These are phyloP conservation scores for Areca catechu DNA, from an alignment of 176 grass and related monocot species.

Conservation along the genomic window DNA sequence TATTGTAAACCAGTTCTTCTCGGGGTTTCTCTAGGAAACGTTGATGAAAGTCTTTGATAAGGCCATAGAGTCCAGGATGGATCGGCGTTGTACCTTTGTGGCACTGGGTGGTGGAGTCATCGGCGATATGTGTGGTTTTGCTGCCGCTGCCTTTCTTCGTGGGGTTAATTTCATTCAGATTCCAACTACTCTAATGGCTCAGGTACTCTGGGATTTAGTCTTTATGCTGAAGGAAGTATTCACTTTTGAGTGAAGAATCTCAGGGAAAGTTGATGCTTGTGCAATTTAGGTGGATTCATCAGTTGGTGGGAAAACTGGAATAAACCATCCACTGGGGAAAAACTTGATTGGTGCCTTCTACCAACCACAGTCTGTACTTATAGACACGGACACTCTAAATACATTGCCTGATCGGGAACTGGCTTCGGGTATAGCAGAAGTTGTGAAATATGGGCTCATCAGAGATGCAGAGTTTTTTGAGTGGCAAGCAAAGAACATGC, in stretches of 20 bases:
- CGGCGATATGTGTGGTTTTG: slow-evolving; percentile 92
- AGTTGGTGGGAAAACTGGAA: slow-evolving; percentile 89
- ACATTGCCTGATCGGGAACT: slow-evolving; percentile 74
- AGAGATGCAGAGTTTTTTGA: slow-evolving; percentile 89
- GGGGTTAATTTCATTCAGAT: slow-evolving; percentile 99
- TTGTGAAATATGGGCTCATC: slow-evolving; percentile 94
- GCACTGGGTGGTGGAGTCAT: slow-evolving; percentile 87
- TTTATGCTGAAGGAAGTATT: too few species aligned
- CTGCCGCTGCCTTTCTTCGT: slow-evolving; percentile 64
- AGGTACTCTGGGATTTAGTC: slow-evolving; percentile 21
- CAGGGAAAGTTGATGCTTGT: slow-evolving; percentile 1
- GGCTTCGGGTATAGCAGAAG: slow-evolving; percentile 77
- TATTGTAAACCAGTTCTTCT: slow-evolving; percentile 4
- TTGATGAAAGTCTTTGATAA: slow-evolving; percentile 93
- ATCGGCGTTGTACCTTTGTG: slow-evolving; percentile 75
- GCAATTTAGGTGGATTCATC: slow-evolving; percentile 78
- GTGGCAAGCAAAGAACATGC: slow-evolving; percentile 95
- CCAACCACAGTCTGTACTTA: slow-evolving; percentile 79
- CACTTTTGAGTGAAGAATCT: too few species aligned
- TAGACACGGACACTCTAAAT: slow-evolving; percentile 82
- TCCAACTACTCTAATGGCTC: slow-evolving; percentile 91
- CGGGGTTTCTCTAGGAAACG: slow-evolving; percentile 39
- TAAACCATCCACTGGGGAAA: slow-evolving; percentile 82
- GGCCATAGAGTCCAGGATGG: slow-evolving; percentile 54
- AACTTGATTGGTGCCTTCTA: slow-evolving; percentile 89